Base-by-base conservation (phyloP, 169 alveolate genomes). In the Plasmodium reichenowi region DNA sequence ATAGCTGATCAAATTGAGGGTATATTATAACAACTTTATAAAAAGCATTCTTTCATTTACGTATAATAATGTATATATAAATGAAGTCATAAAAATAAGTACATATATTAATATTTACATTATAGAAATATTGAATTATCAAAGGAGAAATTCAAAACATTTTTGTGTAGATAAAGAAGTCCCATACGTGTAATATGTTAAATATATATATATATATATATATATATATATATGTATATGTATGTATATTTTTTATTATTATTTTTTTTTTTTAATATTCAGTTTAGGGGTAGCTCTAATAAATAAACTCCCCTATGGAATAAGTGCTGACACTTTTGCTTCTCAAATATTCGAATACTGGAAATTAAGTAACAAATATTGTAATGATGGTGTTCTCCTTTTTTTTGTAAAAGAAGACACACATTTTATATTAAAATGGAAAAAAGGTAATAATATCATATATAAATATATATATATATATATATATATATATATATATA, bases 211-310 rank as follows among this genome's bases (percentile, higher is more conserved):
- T 56, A 17, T 58, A 58, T 58, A 58, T 58, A 58, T 58, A 59
- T 59, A 20, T 20, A 59, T 59, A 20, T 59, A 59, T 59, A 59
- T 20, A 20, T 59, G 5, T 15, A 20, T 15, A 15, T 15, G 20
- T 20, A 59, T 15, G 22, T 59, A 59, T 6, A 60, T 8, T 15
- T 24, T 3, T n/a, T 3, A 0, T 3, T 60, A 2, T 17, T 60
- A 2, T 66, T 66, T 38, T 66, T 13, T 13, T 66, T 66, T 66
- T 66, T 66, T 4, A 56, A 26, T 66, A 7, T 32, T 10, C 9
- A 78, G 89, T 26, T 78, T 78, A 78, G 89, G 68, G n/a, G 89
- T 78, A 12, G 89, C 89, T 10, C 56, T 78, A 6, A 67, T 78
- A 48, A 71, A 78, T 59, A 67, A 54, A 26, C 26, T 78, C 15